Conservation (phyloP, 2,329 filamentous ascomycete species). For the Teratosphaeriaceae sp. region DNA sequence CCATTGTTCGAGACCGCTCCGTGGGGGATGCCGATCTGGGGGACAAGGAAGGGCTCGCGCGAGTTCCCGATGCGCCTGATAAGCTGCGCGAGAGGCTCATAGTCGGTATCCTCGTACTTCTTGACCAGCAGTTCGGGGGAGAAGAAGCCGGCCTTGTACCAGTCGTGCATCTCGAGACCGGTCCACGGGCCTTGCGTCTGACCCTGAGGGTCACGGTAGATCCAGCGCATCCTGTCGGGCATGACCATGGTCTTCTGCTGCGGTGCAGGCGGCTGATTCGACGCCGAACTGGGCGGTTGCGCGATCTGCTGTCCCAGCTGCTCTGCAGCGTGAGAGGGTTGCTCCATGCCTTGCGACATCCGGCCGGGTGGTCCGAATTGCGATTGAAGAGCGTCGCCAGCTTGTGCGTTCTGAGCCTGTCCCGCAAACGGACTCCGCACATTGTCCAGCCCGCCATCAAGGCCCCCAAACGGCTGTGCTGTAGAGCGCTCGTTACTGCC, state of each 20-base stretch:
- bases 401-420: constrained; percentile 3
- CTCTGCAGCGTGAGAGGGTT: constrained; percentile 13
- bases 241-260: constrained; percentile 92
- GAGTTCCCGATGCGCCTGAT: constrained; percentile 96
- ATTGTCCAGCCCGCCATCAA: constrained; percentile 27
- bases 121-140: constrained; percentile 90
- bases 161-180: constrained; percentile 97
- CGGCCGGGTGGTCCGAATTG: constrained; percentile 14
- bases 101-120: constrained; percentile 87
- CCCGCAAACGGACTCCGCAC: constrained; percentile 9
- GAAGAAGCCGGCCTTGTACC: constrained; percentile 99
- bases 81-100: constrained; percentile 89
- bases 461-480: constrained; percentile 18
- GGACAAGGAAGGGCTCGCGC: constrained; percentile 92
- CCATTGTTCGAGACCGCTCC: constrained; percentile 57
- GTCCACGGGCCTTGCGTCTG: constrained; percentile 92
- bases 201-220: constrained; percentile 91
- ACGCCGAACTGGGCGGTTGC: constrained; percentile 44
- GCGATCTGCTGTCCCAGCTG: constrained; percentile 18
- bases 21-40: constrained; percentile 91
- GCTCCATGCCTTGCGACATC: constrained; percentile 13
- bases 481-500: constrained; percentile 36
- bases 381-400: constrained; percentile 17
- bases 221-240: constrained; percentile 98
- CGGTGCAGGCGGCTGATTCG: constrained; percentile 59